Conservation (phyloP, 768 basidiomycete species). For the Kwoniella europaea region DNA sequence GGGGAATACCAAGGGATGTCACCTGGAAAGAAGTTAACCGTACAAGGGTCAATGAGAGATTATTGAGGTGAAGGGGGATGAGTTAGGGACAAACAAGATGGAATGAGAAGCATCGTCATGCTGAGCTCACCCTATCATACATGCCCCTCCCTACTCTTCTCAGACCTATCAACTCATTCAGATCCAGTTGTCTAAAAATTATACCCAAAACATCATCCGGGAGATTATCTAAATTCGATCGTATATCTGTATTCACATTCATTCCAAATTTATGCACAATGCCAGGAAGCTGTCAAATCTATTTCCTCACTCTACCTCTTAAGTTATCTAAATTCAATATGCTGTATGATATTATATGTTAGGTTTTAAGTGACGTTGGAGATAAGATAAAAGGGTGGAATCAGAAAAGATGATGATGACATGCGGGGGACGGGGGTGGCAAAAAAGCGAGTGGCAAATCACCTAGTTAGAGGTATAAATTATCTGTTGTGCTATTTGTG, state of each 20-base stretch:
- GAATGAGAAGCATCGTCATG: neutral
- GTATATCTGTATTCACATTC: neutral
- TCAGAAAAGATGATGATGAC: too few relatives aligned
- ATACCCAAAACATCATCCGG: conserved; percentile 45
- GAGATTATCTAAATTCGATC: conserved; percentile 26
- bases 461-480: too few relatives aligned
- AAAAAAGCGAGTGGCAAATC: too few relatives aligned
- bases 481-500: too few relatives aligned
- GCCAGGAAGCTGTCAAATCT: too few relatives aligned
- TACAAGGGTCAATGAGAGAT: neutral
- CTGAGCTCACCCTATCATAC: conserved; percentile 30
- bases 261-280: neutral
- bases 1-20: conserved; percentile 32
- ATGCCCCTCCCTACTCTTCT: conserved; percentile 12
- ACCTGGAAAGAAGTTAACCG: conserved; percentile 19
- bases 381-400: too few relatives aligned
- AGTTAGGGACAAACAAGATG: neutral
- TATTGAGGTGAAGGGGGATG: neutral
- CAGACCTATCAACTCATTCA: conserved; percentile 31
- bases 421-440: too few relatives aligned
- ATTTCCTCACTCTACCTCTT: too few relatives aligned
- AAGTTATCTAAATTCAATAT: too few relatives aligned
- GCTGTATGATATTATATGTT: too few relatives aligned
- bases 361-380: too few relatives aligned
- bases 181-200: conserved; percentile 29